Percentiles rank a stretch among this genome's conserved stretches.
Conservation (phyloP, 805 yeast genomes). For the Candida ovalis region DNA sequence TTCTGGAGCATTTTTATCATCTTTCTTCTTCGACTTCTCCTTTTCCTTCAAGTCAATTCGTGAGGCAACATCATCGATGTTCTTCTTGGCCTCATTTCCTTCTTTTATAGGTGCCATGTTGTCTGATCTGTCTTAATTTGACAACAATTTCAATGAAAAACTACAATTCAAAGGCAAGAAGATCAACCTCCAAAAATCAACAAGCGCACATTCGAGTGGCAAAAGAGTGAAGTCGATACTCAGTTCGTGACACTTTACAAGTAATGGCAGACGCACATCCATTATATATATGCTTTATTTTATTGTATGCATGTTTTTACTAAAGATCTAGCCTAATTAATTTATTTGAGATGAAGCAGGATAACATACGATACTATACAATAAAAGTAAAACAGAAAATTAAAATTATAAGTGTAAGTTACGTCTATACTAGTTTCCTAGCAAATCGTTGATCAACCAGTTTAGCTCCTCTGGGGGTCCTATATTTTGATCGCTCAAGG, state of each 20-base stretch:
- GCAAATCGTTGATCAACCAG: constrained; percentile 66
- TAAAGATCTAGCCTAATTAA: neutral
- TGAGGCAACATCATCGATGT: constrained; percentile 7
- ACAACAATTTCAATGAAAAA: neutral
- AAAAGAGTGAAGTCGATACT: constrained; percentile 3
- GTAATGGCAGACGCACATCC: constrained; percentile 11
- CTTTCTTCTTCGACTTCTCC: constrained; percentile 13
- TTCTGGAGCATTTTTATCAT: constrained; percentile 10
- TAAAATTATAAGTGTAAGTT: constrained; percentile 1
- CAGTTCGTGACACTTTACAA: constrained; percentile 4
- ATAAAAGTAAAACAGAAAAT: neutral
- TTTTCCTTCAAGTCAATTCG: constrained; percentile 7
- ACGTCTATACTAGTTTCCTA: constrained; percentile 24
- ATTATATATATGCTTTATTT: too few relatives aligned
- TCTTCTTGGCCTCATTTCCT: constrained; percentile 13
- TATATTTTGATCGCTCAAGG: constrained; percentile 24
- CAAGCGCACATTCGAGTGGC: constrained; percentile 15
- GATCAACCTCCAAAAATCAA: neutral
- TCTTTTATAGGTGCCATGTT: constrained; percentile 25
- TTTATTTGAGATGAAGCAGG: too few relatives aligned
- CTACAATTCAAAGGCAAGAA: neutral
- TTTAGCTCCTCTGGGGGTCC: constrained; percentile 61
- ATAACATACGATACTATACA: too few relatives aligned
- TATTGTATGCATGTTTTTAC: too few relatives aligned
- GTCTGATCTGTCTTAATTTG: neutral